Evolutionary conservation across 108 stramenopile species (phyloP), one percentile per base, ranked within the genome.

Genomic region (Licmophora abbreviata): DNA sequence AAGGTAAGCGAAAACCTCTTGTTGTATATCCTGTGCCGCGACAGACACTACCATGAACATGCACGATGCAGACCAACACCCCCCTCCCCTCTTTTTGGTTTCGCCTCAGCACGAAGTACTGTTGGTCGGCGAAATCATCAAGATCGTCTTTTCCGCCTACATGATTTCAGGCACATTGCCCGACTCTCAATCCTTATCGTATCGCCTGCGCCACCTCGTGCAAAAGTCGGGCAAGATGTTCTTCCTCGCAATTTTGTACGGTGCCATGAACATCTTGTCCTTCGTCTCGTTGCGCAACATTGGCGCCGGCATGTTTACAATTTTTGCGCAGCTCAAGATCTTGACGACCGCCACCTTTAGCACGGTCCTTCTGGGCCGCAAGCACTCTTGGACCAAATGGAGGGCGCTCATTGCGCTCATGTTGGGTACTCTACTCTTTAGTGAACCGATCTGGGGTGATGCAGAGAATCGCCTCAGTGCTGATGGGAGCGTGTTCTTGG

Each of bases 261-360:
- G 85, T 8, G 63, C 76, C 42, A 94, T 94, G 95, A 96, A 96
- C 51, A 83, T 93, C 35, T 63, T 96, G 14, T 85, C 83, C 31
- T 92, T 89, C 61, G 69, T 94, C 23, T 71, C 92, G 0, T 47
- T 96, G 8, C 66, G 83, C 12, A 90, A 90, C 45, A 88, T 96
- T 51, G 83, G 79, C 9, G 95, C 95, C n/a, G 87, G 87, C 4
- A 82, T 85, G 51, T 96, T 94, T 51, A 93, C 90, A 23, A 69
- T 88, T 29, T 88, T 79, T 57, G 84, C 86, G 1, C 93, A 96
- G 45, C 79, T 87, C 62, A 96, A 96, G 51, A 92, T 96, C 41
- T 64, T 96, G 61, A 85, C 92, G 20, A 96, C 95, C 1, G 95
- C 93, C n/a, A 59, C 69, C 6, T 93, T 77, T 66, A 94, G 93